Conservation (phyloP, 345 rosid genomes). For the Limnanthes douglasii region DNA sequence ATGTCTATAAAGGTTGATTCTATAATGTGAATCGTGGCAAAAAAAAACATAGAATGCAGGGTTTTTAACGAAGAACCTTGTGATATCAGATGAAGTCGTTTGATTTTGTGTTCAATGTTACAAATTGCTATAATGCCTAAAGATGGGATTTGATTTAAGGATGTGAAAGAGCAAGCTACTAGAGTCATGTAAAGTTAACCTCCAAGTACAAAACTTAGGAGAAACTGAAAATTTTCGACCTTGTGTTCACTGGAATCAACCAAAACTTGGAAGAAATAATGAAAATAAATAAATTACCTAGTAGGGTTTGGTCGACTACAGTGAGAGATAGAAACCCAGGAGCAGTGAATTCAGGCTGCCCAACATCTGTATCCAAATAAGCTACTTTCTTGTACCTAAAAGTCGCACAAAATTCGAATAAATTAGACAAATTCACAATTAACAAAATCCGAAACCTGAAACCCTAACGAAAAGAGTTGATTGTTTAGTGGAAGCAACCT, state of each 20-base stretch:
- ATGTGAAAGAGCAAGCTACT: not conserved
- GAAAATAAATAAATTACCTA: conserved; percentile 31
- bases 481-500: conserved; percentile 17
- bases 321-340: conserved; percentile 87
- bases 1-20: no score
- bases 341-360: conserved; percentile 87
- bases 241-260: no score
- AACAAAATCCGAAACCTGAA: conserved; percentile 7
- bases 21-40: no score
- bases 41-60: no score
- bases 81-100: no score
- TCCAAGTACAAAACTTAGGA: no score
- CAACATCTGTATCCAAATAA: conserved; percentile 89
- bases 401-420: conserved; percentile 1
- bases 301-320: conserved; percentile 38
- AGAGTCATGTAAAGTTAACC: no score
- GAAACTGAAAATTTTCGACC: no score
- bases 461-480: not conserved
- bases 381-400: conserved; percentile 68
- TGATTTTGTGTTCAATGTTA: no score
- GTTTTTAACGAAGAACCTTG: no score
- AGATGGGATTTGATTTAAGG: no score
- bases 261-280: not conserved
- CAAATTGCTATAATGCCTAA: no score
- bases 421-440: conserved; percentile 1